phyloP scores from a whole-genome alignment of 768 basidiomycete species.

The Favolaschia claudopus region DNA sequence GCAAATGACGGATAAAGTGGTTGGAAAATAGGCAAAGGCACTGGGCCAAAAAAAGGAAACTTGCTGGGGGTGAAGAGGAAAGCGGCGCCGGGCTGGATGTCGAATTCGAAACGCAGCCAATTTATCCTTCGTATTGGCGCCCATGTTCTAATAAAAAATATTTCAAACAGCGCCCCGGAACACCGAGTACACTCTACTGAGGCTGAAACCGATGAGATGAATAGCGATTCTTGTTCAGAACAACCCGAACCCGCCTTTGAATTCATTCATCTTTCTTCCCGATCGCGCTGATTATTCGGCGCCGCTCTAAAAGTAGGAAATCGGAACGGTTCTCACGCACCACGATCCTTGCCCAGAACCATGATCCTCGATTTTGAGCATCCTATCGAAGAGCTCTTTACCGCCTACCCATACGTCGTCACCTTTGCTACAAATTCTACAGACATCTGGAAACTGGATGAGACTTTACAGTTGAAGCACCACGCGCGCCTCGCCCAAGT shows the following conservation, averaged over 20 bases:
- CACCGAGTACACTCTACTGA: neutral
- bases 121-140: conserved; percentile 2
- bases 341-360: conserved; percentile 6
- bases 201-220: neutral
- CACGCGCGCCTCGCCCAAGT: conserved; percentile 4
- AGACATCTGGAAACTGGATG: conserved; percentile 9
- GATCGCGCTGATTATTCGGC: no score
- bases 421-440: conserved; percentile 2
- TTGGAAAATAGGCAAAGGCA: neutral
- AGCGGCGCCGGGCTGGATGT: neutral
- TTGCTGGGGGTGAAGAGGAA: neutral
- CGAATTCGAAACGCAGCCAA: neutral
- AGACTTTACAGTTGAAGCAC: conserved; percentile 4
- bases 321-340: no score
- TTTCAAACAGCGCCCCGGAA: no score
- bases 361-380: conserved; percentile 6
- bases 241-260: neutral
- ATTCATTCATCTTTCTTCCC: no score
- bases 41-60: conserved; percentile 2
- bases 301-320: no score
- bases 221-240: conserved; percentile 1
- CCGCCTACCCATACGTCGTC: conserved; percentile 5
- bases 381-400: neutral
- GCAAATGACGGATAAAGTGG: neutral
- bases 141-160: no score